Conservation (phyloP, 2,329 filamentous ascomycete species). For the Fusarium sp. region DNA sequence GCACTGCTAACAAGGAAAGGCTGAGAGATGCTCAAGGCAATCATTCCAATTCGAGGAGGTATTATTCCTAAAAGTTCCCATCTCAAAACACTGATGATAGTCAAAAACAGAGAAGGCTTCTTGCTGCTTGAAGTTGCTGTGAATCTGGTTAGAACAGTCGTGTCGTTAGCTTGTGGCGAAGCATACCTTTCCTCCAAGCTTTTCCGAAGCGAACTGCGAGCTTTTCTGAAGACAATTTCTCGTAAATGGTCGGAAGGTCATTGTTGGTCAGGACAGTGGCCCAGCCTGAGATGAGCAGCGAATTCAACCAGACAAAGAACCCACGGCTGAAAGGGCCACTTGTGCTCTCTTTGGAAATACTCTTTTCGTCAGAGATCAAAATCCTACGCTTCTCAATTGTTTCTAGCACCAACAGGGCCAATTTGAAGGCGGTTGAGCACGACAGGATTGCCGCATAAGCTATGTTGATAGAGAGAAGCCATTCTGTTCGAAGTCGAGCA, state of each 20-base stretch:
- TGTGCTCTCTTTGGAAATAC: conserved; percentile 63
- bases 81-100: conserved; percentile 45
- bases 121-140: conserved; percentile 30
- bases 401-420: conserved; percentile 47
- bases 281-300: conserved; percentile 63
- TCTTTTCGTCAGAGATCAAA: conserved; percentile 55
- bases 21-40: conserved; percentile 50
- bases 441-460: conserved; percentile 46
- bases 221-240: conserved; percentile 49
- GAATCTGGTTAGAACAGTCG: conserved; percentile 5
- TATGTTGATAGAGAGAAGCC: conserved; percentile 47
- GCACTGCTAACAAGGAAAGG: conserved; percentile 50
- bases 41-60: conserved; percentile 46
- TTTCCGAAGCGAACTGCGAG: conserved; percentile 43
- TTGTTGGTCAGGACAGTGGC: conserved; percentile 50
- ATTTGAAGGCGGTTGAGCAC: conserved; percentile 40
- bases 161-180: accelerated
- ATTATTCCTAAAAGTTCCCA: conserved; percentile 50
- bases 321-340: conserved; percentile 53
- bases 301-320: conserved; percentile 54
- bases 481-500: conserved; percentile 50
- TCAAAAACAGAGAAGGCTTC: conserved; percentile 47
- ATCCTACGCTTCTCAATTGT: conserved; percentile 51
- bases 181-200: conserved; percentile 45
- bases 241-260: conserved; percentile 49